Evolutionary conservation across 306 rosid genomes (phyloP).

Genomic region (Pachyrhizus erosus): DNA sequence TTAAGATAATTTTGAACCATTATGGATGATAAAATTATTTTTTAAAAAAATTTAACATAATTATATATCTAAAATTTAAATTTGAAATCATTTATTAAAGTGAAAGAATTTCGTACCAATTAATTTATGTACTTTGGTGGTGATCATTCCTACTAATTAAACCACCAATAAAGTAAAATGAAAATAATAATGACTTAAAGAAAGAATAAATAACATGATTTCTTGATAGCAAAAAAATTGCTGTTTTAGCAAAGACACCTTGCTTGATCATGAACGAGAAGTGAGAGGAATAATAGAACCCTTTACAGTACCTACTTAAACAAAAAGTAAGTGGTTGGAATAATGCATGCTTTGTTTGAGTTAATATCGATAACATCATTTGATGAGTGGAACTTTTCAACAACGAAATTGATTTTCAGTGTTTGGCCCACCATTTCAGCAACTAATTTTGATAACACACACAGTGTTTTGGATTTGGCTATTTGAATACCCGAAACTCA

Average conservation of each 20-base stretch:
- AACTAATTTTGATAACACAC: slow-evolving; percentile 35
- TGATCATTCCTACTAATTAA: not conserved
- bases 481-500: not conserved
- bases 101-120: too few species aligned
- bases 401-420: slow-evolving; percentile 28
- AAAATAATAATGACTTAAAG: not conserved
- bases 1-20: too few species aligned
- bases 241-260: not conserved
- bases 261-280: not conserved
- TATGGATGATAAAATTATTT: too few species aligned
- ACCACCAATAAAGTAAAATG: not conserved
- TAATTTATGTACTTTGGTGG: too few species aligned
- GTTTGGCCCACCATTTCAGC: slow-evolving; percentile 35
- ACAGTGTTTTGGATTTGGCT: slow-evolving; percentile 23
- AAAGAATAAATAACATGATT: too few species aligned
- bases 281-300: not conserved
- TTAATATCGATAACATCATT: slow-evolving; percentile 27
- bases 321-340: slow-evolving; percentile 37
- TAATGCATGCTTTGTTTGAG: slow-evolving; percentile 21
- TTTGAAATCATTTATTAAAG: too few species aligned
- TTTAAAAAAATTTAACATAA: too few species aligned
- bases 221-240: not conserved
- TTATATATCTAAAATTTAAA: too few species aligned
- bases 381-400: slow-evolving; percentile 34
- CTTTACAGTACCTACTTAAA: not conserved